Percentiles rank a stretch among this genome's conserved stretches.
Conservation (phyloP, 768 basidiomycete species). For the Phlebiopsis flavidoalba region DNA sequence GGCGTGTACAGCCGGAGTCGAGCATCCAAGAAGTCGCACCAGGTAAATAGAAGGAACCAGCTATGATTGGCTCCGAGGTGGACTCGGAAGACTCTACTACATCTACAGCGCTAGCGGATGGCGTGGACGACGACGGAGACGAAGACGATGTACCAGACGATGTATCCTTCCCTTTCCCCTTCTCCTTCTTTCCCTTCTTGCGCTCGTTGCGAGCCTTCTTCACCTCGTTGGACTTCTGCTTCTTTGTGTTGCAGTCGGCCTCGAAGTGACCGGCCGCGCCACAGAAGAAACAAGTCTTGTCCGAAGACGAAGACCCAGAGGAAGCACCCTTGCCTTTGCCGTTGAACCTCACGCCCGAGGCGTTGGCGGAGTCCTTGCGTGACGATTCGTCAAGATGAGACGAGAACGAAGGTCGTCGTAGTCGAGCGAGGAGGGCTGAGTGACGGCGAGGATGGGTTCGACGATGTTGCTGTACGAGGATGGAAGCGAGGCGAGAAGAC, state of each 20-base stretch:
- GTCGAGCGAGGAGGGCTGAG: background rate
- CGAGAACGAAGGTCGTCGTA: background rate
- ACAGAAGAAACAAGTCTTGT: background rate
- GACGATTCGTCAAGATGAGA: background rate
- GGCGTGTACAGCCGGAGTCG: too few species aligned
- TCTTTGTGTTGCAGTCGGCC: background rate
- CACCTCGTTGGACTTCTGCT: background rate
- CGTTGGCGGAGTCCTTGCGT: background rate
- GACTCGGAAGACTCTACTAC: too few species aligned
- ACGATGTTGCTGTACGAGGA: background rate
- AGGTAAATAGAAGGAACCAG: too few species aligned
- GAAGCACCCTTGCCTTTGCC: background rate
- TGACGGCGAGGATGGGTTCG: background rate
- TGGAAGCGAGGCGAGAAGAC: background rate
- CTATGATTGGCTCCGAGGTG: too few species aligned
- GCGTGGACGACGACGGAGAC: too few species aligned
- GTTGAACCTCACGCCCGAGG: background rate
- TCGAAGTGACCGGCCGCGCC: background rate
- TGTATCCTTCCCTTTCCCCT: too few species aligned
- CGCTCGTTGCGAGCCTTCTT: background rate
- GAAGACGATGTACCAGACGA: too few species aligned
- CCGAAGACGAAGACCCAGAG: too few species aligned
- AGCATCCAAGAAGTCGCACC: too few species aligned
- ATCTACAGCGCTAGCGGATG: too few species aligned
- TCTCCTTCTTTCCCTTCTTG: background rate